phyloP scores from a whole-genome alignment of 176 grass and related monocot species.

The Carex littledalei region DNA sequence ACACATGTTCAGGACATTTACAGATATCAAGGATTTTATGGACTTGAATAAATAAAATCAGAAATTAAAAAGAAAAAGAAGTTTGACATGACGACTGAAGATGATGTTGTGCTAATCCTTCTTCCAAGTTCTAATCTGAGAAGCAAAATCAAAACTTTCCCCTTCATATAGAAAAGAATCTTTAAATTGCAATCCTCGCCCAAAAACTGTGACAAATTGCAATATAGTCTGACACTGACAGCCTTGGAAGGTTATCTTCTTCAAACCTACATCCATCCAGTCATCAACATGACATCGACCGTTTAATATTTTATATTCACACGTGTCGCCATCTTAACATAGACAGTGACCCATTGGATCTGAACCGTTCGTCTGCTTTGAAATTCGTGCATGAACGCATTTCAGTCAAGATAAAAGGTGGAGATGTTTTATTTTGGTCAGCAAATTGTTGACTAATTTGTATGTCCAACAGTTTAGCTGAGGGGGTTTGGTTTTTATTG shows the following conservation, averaged over 20 bases:
- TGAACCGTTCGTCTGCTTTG: background rate
- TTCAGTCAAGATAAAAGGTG: background rate
- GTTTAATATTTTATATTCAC: background rate
- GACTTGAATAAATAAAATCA: background rate
- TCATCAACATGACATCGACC: background rate
- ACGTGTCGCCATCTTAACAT: background rate
- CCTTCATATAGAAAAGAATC: background rate
- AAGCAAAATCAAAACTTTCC: constrained; percentile 21
- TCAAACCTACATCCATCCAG: background rate
- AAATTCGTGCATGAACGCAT: background rate
- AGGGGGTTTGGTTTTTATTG: background rate
- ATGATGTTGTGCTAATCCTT: constrained; percentile 19
- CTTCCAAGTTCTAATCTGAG: background rate
- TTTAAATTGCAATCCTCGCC: background rate
- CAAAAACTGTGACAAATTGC: background rate
- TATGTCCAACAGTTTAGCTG: background rate
- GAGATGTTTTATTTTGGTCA: background rate
- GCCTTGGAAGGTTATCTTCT: constrained; percentile 18
- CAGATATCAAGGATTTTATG: background rate
- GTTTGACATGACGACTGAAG: background rate
- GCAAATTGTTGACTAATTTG: background rate
- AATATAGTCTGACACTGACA: background rate
- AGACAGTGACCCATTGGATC: background rate
- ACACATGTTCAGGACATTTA: background rate
- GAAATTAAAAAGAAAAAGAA: background rate